Conservation (phyloP, 345 rosid genomes). For the Orychophragmus violaceus region DNA sequence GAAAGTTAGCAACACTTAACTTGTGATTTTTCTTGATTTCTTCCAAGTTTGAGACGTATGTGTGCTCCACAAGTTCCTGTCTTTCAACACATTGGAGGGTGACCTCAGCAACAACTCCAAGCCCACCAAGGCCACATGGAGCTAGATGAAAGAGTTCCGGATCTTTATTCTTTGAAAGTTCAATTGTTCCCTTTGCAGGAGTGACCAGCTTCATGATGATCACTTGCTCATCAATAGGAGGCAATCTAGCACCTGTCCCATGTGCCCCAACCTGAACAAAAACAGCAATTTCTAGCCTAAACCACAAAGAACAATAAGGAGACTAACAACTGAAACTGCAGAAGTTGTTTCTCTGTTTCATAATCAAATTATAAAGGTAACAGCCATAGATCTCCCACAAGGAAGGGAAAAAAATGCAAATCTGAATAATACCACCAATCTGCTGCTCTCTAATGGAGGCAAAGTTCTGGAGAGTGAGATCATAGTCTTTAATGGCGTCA, state of each 20-base stretch:
- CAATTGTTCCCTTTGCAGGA: constrained; percentile 91
- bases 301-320: not conserved
- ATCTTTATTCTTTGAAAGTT: constrained; percentile 76
- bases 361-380: not conserved
- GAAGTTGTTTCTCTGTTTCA: not conserved
- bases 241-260: constrained; percentile 93
- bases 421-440: constrained; percentile 98
- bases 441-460: constrained; percentile 98
- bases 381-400: not conserved
- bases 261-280: constrained; percentile 83
- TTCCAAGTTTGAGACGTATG: constrained; percentile 58
- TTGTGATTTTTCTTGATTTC: constrained; percentile 91
- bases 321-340: not conserved
- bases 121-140: constrained; percentile 92
- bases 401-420: constrained; percentile 15
- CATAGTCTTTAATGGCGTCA: constrained; percentile 74
- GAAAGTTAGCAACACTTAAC: constrained; percentile 31
- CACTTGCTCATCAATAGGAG: constrained; percentile 94
- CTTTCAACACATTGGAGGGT: constrained; percentile 91
- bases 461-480: constrained; percentile 85
- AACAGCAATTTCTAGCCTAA: not conserved
- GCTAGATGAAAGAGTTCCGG: constrained; percentile 87
- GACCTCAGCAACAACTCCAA: constrained; percentile 97
- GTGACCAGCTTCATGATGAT: constrained; percentile 88
- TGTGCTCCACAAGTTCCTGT: constrained; percentile 91